Conservation (phyloP, 106 monocot species). For the Platanthera guangdongensis region DNA sequence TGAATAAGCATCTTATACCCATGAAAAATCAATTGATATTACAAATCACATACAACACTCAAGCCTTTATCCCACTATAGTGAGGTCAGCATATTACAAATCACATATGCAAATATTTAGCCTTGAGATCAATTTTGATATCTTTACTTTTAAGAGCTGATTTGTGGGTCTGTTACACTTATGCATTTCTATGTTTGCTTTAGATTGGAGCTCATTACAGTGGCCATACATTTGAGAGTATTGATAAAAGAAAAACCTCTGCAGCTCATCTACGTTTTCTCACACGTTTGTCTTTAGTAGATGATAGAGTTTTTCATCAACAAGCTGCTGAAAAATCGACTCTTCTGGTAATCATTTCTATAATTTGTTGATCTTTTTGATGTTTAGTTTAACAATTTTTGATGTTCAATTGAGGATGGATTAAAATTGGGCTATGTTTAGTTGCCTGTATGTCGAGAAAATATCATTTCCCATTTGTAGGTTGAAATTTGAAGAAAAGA, state of each 20-base stretch:
- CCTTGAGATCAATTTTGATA: background rate
- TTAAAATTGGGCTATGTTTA: background rate
- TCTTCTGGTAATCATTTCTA: background rate
- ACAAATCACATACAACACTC: background rate
- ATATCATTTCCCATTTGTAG: background rate
- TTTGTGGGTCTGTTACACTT: background rate
- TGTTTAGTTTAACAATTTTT: background rate
- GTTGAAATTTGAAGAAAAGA: background rate
- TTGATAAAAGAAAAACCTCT: background rate
- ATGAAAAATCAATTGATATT: background rate
- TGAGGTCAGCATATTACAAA: background rate
- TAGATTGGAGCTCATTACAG: background rate
- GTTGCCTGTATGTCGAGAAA: background rate
- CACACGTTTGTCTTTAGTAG: constrained; percentile 4
- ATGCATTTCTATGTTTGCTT: background rate
- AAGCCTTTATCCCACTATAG: no score
- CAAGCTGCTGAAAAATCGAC: constrained; percentile 3
- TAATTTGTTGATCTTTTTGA: background rate
- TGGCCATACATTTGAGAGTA: background rate
- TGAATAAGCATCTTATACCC: background rate
- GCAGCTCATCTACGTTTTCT: background rate
- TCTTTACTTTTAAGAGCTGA: background rate
- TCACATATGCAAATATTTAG: background rate
- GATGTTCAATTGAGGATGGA: background rate
- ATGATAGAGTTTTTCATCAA: constrained; percentile 4